These are phyloP conservation scores for Aspergillus sp. DNA, from an alignment of 2,329 filamentous ascomycete genomes.

Conservation along the genomic window DNA sequence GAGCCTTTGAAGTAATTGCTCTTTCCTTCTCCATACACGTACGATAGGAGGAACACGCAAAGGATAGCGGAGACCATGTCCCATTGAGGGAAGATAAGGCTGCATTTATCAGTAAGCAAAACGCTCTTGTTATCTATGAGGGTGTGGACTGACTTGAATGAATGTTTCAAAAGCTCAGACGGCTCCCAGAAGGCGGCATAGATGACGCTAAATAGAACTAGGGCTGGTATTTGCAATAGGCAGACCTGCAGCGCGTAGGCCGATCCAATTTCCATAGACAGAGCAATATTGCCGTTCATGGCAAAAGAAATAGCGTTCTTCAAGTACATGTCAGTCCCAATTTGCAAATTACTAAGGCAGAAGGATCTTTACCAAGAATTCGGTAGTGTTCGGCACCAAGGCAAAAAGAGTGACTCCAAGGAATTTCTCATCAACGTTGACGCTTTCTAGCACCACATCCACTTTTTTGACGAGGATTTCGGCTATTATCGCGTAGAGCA, in stretches of 20 bases:
- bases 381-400: slow-evolving; percentile 94
- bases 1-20: slow-evolving; percentile 99
- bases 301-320: slow-evolving; percentile 98
- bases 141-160: slow-evolving; percentile 46
- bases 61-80: slow-evolving; percentile 97
- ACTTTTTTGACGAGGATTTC: slow-evolving; percentile 97
- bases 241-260: slow-evolving; percentile 96
- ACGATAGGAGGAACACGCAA: slow-evolving; percentile 91
- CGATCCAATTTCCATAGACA: slow-evolving; percentile 98
- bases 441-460: slow-evolving; percentile 86
- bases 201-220: slow-evolving; percentile 85
- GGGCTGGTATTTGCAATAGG: slow-evolving; percentile 84
- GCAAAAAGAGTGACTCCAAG: slow-evolving; percentile 95
- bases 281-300: slow-evolving; percentile 98
- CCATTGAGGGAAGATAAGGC: slow-evolving; percentile 95
- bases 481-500: slow-evolving; percentile 93
- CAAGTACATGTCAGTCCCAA: background rate
- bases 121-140: background rate
- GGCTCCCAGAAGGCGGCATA: slow-evolving; percentile 57
- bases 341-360: too few relatives aligned
- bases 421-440: slow-evolving; percentile 95
- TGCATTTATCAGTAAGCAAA: slow-evolving; percentile 27
- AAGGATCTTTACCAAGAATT: slow-evolving; percentile 69
- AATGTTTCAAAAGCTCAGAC: slow-evolving; percentile 46
- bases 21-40: slow-evolving; percentile 98